Base-by-base conservation (phyloP, 2,329 filamentous ascomycete species). In the Fusarium verrucosum region DNA sequence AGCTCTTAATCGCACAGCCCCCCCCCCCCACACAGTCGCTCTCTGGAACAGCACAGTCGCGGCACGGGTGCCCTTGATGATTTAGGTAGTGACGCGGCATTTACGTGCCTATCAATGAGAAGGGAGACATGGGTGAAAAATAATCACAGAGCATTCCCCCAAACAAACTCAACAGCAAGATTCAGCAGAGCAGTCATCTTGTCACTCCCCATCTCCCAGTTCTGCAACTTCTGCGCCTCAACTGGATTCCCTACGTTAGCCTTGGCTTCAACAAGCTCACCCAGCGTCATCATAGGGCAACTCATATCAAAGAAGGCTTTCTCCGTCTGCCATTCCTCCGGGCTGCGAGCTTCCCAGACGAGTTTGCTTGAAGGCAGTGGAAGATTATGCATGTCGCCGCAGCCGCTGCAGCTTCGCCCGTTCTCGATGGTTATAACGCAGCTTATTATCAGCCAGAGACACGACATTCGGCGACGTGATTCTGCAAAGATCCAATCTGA, bases 401-500 rank as follows among this genome's bases (percentile, higher is more conserved):
- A 63, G 3, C 30, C 32, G 2, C 51, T 23, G 4, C 62, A 66
- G 2, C 47, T 36, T 3, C 58, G 41, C 0, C 65, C 53, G 3
- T 47, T 45, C 13, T 72, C 62, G 10, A 71, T 50, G 1, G 58
- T 56, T 1, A 73, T 56, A 7, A 73, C 65, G 6, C 58, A 59
- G 10, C 66, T 70, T 10, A 73, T 64, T 1, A 64, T 54, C 10
- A 71, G 49, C 72, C 72, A 73, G 1, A 73, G 59, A 5, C 68
- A 73, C 0, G 62, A 54, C 19, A 70, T 57, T 10, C 74, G 57
- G 23, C 74, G 65, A 0, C 74, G 65, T 1, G 74, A 73, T 43
- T 76, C 74, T 0, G 71, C 70, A 23, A 74, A 71, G 7, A 76
- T 68, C 73, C 73, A 76, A 9, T 70, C 66, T 43, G 74, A 58